These are phyloP conservation scores for Fusarium secorum DNA, from an alignment of 2,329 filamentous ascomycete species.

Conservation along the genomic window DNA sequence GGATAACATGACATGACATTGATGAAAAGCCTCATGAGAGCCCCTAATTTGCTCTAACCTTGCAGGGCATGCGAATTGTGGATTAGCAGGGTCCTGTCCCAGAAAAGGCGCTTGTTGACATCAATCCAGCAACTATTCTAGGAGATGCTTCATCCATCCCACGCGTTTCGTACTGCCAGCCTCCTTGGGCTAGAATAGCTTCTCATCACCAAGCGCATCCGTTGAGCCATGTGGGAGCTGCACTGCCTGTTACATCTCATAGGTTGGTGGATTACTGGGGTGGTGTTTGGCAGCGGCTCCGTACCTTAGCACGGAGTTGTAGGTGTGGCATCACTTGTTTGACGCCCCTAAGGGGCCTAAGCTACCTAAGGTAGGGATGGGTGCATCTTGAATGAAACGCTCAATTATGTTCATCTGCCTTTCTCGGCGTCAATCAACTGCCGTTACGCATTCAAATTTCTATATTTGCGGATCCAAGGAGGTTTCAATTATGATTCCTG, in stretches of 20 bases:
- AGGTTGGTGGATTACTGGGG: slow-evolving; percentile 31
- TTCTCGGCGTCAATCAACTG: slow-evolving; percentile 26
- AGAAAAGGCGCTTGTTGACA: neutral
- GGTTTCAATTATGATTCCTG: neutral
- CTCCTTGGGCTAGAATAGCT: slow-evolving; percentile 15
- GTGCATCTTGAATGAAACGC: slow-evolving; percentile 3
- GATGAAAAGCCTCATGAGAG: slow-evolving; percentile 13
- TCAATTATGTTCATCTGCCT: slow-evolving; percentile 8
- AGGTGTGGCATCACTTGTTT: slow-evolving; percentile 8
- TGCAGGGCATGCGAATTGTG: slow-evolving; percentile 3
- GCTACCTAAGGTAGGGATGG: neutral
- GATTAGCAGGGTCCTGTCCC: neutral
- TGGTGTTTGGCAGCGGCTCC: slow-evolving; percentile 38
- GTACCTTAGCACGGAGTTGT: slow-evolving; percentile 12
- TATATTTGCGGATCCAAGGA: neutral
- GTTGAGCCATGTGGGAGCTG: slow-evolving; percentile 32
- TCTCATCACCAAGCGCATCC: slow-evolving; percentile 20
- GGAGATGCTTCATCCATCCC: slow-evolving; percentile 22
- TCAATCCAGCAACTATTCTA: neutral
- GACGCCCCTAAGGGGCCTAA: slow-evolving; percentile 3
- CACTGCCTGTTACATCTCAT: slow-evolving; percentile 16
- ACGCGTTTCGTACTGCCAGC: slow-evolving; percentile 2
- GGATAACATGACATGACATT: slow-evolving; percentile 17
- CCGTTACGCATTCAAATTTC: slow-evolving; percentile 10
- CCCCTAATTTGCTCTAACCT: slow-evolving; percentile 2